These are phyloP conservation scores for Caryopteris hybrid DNA, from an alignment of 305 asterid genomes.

Conservation along the genomic window DNA sequence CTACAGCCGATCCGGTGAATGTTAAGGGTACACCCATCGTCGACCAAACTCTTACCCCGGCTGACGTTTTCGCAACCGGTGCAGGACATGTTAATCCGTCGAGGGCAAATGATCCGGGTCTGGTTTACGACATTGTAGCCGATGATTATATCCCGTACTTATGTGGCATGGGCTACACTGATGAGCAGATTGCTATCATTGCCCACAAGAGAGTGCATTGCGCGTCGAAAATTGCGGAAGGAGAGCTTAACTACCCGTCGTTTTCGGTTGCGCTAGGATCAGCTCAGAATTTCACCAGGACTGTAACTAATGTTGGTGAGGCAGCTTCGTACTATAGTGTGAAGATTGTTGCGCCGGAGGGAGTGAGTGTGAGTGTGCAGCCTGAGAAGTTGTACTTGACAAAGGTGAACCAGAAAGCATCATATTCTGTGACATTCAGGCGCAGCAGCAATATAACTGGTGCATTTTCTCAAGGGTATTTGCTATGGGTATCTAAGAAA, in stretches of 20 bases:
- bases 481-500: conserved; percentile 27
- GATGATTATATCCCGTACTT: conserved; percentile 36
- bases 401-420: conserved; percentile 22
- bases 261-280: conserved; percentile 28
- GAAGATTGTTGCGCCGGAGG: conserved; percentile 18
- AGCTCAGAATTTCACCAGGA: conserved; percentile 31
- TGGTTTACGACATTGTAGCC: conserved; percentile 31
- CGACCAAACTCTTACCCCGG: conserved; percentile 26
- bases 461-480: conserved; percentile 23
- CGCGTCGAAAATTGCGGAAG: conserved; percentile 24
- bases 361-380: conserved; percentile 24
- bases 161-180: conserved; percentile 42
- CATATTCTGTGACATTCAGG: conserved; percentile 31
- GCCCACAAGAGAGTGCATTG: conserved; percentile 23
- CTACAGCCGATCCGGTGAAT: conserved; percentile 25
- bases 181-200: conserved; percentile 26
- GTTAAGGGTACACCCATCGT: conserved; percentile 16
- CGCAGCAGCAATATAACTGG: background rate
- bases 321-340: conserved; percentile 26
- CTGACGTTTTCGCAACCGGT: conserved; percentile 32
- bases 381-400: conserved; percentile 25
- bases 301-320: conserved; percentile 49
- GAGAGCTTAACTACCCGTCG: conserved; percentile 40
- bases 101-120: conserved; percentile 38
- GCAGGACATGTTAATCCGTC: conserved; percentile 44